A percentile compares a stretch with the other conserved stretches of the same genome.
phyloP scores from a whole-genome alignment of 176 grass and related monocot species.

The Avena eriantha region DNA sequence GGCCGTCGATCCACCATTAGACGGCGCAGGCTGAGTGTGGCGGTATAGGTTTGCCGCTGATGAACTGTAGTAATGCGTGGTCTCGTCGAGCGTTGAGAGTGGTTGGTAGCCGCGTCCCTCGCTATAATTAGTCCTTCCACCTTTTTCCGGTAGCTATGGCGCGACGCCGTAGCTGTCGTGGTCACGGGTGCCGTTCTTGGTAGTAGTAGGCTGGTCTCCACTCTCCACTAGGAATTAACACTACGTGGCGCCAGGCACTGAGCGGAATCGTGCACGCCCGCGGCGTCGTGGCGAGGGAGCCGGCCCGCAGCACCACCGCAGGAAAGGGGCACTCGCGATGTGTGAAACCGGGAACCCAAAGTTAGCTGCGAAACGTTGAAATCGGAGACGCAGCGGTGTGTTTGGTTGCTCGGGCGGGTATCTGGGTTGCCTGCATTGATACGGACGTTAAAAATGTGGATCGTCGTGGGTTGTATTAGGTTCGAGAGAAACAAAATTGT shows the following conservation, averaged over 20 bases:
- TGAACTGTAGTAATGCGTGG: not conserved
- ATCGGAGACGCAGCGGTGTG: not conserved
- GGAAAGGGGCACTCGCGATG: no score
- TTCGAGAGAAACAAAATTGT: no score
- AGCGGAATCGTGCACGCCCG: not conserved
- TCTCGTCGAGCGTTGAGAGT: not conserved
- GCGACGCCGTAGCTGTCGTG: slow-evolving; percentile 8
- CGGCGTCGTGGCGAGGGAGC: not conserved
- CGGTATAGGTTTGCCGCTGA: not conserved
- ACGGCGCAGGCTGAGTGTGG: not conserved
- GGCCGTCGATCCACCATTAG: not conserved
- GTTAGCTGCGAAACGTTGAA: not conserved
- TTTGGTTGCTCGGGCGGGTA: no score
- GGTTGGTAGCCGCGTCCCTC: slow-evolving; percentile 14
- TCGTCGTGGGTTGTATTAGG: no score
- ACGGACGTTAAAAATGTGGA: no score
- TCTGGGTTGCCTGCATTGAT: no score
- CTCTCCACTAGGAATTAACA: not conserved
- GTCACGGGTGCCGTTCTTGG: not conserved
- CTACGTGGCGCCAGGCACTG: not conserved
- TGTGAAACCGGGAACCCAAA: not conserved
- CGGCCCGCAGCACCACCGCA: not conserved
- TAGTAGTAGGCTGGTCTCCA: not conserved
- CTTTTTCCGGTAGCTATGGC: not conserved
- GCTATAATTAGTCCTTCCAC: not conserved